Percentiles rank a stretch among this genome's conserved stretches.
phyloP scores from a whole-genome alignment of 352 stramenopile species.

The Saprolegnia parasitica region DNA sequence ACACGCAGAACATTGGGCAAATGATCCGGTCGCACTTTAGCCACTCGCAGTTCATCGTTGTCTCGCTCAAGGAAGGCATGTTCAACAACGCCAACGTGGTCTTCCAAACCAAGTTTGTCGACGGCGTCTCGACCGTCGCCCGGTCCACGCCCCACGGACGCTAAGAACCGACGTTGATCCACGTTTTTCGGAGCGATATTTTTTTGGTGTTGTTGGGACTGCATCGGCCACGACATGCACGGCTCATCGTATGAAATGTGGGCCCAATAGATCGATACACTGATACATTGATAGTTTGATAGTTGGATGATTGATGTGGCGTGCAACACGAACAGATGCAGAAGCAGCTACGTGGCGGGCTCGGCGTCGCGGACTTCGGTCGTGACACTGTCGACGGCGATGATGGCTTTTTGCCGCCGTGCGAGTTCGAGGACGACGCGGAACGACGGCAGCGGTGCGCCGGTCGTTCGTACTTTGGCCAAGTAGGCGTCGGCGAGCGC shows the following conservation, averaged over 20 bases:
- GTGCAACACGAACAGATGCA: too few relatives aligned
- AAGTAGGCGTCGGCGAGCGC: slow-evolving; percentile 59
- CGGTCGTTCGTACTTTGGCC: slow-evolving; percentile 36
- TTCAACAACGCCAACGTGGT: slow-evolving; percentile 99
- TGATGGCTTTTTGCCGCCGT: slow-evolving; percentile 37
- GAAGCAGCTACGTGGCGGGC: slow-evolving; percentile 15
- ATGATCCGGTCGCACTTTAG: slow-evolving; percentile 99
- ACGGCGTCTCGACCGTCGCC: slow-evolving; percentile 98
- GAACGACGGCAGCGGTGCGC: slow-evolving; percentile 39
- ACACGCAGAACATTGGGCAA: slow-evolving; percentile 99
- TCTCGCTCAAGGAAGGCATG: slow-evolving; percentile 99
- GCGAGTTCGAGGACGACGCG: slow-evolving; percentile 57
- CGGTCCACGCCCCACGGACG: slow-evolving; percentile 69
- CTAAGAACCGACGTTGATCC: too few relatives aligned
- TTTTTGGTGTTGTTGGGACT: too few relatives aligned
- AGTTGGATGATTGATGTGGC: not conserved
- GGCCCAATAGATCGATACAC: too few relatives aligned
- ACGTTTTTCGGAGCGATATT: too few relatives aligned
- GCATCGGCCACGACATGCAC: too few relatives aligned
- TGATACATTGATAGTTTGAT: too few relatives aligned
- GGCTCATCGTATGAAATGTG: too few relatives aligned
- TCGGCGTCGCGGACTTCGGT: slow-evolving; percentile 21
- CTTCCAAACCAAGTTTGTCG: slow-evolving; percentile 99
- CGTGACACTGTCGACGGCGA: not conserved
- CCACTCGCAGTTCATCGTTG: slow-evolving; percentile 99